phyloP scores from a whole-genome alignment of 2,329 filamentous ascomycete species.

The Diaporthe sp. region DNA sequence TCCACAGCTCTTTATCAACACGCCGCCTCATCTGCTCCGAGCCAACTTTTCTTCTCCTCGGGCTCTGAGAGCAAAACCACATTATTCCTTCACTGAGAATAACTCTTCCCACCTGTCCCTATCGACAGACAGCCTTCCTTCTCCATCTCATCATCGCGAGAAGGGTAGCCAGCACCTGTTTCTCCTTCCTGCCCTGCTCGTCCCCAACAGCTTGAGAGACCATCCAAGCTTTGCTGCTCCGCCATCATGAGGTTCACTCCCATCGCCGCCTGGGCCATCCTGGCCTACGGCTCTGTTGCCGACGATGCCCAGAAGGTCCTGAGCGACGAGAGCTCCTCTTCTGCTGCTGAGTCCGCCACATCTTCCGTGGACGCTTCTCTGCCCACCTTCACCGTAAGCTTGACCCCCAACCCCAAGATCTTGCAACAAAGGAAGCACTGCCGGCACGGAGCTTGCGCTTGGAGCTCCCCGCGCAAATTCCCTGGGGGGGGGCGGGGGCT shows the following conservation, averaged over 20 bases:
- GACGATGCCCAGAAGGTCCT: conserved; percentile 72
- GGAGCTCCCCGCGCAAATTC: background rate
- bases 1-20: conserved; percentile 25
- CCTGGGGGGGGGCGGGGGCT: no score
- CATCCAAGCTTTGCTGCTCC: conserved; percentile 6
- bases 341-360: conserved; percentile 57
- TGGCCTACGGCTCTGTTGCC: conserved; percentile 76
- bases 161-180: conserved; percentile 21
- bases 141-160: conserved; percentile 9
- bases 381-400: conserved; percentile 88
- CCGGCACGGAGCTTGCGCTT: conserved; percentile 21
- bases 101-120: conserved; percentile 40
- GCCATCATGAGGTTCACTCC: conserved; percentile 85
- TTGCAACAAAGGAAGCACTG: background rate
- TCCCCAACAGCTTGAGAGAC: conserved; percentile 20
- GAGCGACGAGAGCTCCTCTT: conserved; percentile 56
- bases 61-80: conserved; percentile 50
- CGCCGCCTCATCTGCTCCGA: conserved; percentile 1
- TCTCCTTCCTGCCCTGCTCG: conserved; percentile 22
- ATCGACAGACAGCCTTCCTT: conserved; percentile 34
- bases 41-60: conserved; percentile 42
- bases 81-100: conserved; percentile 44
- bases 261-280: conserved; percentile 78
- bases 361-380: conserved; percentile 71
- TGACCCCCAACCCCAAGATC: conserved; percentile 10